Percentiles rank a stretch among this genome's conserved stretches.
Evolutionary conservation across 2,329 filamentous ascomycete genomes (phyloP).

Genomic region (Fusarium dlaminii): DNA sequence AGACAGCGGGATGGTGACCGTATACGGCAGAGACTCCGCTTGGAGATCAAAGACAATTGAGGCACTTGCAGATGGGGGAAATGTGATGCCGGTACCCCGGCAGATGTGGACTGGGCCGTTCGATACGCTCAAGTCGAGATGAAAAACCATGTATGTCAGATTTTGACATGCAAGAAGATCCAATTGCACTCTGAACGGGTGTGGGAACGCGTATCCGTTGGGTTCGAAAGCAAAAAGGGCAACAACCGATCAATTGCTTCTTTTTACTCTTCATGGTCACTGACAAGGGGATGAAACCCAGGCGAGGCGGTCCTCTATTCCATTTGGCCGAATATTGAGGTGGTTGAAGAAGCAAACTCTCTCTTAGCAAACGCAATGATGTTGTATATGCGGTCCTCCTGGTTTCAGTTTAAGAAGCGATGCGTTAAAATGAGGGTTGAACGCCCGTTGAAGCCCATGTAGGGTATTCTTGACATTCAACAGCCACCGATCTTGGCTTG

Average conservation of each 20-base stretch:
- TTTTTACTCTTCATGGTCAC: not conserved
- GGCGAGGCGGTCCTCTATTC: conserved; percentile 21
- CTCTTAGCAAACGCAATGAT: conserved; percentile 5
- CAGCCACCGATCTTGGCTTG: conserved; percentile 27
- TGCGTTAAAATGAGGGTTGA: conserved; percentile 19
- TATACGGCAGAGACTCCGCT: conserved; percentile 16
- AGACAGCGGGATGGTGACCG: conserved; percentile 22
- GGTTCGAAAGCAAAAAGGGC: conserved; percentile 7
- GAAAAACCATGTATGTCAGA: conserved; percentile 32
- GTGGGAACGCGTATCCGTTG: conserved; percentile 12
- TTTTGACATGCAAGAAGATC: conserved; percentile 23
- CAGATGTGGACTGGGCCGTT: conserved; percentile 31
- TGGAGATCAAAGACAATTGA: conserved; percentile 38
- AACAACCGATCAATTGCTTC: conserved; percentile 8
- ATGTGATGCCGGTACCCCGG: conserved; percentile 38
- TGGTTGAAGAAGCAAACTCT: conserved; percentile 23
- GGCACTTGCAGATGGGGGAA: conserved; percentile 38
- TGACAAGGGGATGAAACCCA: conserved; percentile 28
- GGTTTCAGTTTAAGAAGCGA: conserved; percentile 33
- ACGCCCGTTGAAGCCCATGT: conserved; percentile 19
- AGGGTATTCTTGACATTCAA: conserved; percentile 25
- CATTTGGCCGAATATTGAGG: conserved; percentile 19
- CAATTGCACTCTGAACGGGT: conserved; percentile 12
- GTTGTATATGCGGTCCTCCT: not conserved
- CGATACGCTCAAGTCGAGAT: conserved; percentile 28